Evolutionary conservation across 169 alveolate species (phyloP).

Genomic region (Pseudocohnilembus persalinus): DNA sequence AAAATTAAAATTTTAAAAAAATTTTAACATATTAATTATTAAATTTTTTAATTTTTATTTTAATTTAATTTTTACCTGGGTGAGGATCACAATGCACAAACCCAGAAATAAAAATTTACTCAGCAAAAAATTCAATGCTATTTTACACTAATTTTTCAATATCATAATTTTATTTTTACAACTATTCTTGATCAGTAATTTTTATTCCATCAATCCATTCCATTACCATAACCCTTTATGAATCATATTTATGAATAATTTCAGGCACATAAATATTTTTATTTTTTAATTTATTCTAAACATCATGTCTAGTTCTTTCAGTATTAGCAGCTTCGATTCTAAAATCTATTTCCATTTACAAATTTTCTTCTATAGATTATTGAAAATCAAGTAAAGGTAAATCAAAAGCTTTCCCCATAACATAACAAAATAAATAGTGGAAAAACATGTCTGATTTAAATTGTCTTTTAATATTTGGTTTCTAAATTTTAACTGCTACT

Average conservation of each 20-base stretch:
- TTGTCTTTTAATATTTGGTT: slow-evolving; percentile 41
- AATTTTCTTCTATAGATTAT: slow-evolving; percentile 32
- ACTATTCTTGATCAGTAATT: slow-evolving; percentile 54
- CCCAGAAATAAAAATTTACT: slow-evolving; percentile 64
- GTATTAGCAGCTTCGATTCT: slow-evolving; percentile 35
- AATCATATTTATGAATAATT: slow-evolving; percentile 48
- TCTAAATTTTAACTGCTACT: slow-evolving; percentile 46
- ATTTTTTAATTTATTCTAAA: slow-evolving; percentile 21
- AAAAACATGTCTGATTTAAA: slow-evolving; percentile 40
- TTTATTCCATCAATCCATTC: slow-evolving; percentile 76
- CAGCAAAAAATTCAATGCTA: slow-evolving; percentile 63
- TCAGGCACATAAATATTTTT: slow-evolving; percentile 64
- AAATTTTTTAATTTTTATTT: too few relatives aligned
- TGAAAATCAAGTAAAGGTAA: slow-evolving; percentile 35
- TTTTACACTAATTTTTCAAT: slow-evolving; percentile 49
- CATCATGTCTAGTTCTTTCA: slow-evolving; percentile 15
- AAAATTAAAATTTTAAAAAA: too few relatives aligned
- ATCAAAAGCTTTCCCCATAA: slow-evolving; percentile 36
- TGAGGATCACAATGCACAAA: slow-evolving; percentile 87
- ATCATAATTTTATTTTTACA: slow-evolving; percentile 47
- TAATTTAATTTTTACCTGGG: slow-evolving; percentile 56
- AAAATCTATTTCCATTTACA: slow-evolving; percentile 41
- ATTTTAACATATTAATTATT: too few relatives aligned
- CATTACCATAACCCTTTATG: slow-evolving; percentile 66
- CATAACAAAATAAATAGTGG: slow-evolving; percentile 35